Conservation (phyloP, 768 basidiomycete genomes). For the Termitomyces sp. region DNA sequence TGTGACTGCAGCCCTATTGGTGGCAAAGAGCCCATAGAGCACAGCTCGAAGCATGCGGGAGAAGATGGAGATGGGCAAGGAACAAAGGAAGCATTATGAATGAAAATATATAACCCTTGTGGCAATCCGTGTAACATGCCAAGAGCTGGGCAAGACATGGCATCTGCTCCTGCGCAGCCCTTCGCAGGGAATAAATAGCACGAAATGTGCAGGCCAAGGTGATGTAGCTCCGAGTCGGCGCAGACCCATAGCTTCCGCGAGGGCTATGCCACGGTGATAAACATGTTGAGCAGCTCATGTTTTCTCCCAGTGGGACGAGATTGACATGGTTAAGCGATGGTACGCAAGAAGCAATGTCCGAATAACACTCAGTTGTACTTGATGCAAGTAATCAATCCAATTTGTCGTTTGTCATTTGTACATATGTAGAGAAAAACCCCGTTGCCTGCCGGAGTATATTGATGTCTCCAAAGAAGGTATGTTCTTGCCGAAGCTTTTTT, state of each 20-base stretch:
- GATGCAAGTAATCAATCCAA: not conserved
- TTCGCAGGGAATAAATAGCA: conserved; percentile 1
- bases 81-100: not conserved
- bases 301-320: not conserved
- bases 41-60: conserved; percentile 11
- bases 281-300: not conserved
- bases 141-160: conserved; percentile 1
- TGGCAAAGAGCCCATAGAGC: conserved; percentile 11
- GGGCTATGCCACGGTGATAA: not conserved
- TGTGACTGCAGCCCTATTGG: conserved; percentile 22
- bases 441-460: not conserved
- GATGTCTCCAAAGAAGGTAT: not conserved
- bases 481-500: not conserved
- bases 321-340: not conserved
- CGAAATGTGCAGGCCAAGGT: not conserved
- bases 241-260: not conserved
- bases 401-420: not conserved
- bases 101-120: not conserved
- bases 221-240: not conserved
- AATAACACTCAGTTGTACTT: not conserved
- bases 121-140: conserved; percentile 2
- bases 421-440: not conserved
- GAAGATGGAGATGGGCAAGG: not conserved
- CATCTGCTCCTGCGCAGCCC: not conserved
- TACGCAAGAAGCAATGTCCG: not conserved